phyloP scores from a whole-genome alignment of 768 basidiomycete genomes.

The Coprinopsis sp. region DNA sequence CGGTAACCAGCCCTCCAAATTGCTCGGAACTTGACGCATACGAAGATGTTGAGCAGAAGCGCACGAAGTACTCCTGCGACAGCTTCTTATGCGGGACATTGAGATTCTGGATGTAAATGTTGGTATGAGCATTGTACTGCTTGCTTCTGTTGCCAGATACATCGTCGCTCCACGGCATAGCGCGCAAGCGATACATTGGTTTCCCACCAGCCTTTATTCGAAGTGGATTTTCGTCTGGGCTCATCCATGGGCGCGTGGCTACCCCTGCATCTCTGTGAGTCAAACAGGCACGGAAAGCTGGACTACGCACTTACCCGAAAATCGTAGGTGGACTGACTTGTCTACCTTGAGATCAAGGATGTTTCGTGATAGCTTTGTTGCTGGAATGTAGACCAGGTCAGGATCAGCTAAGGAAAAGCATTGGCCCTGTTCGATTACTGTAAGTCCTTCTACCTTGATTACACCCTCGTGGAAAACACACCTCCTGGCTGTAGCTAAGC shows the following conservation, averaged over 20 bases:
- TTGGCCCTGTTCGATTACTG: too few relatives aligned
- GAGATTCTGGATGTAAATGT: constrained; percentile 1
- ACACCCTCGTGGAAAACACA: not conserved
- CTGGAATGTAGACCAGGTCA: too few relatives aligned
- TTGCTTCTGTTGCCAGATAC: constrained; percentile 31
- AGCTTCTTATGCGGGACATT: constrained; percentile 1
- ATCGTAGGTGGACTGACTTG: too few relatives aligned
- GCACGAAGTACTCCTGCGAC: constrained; percentile 8
- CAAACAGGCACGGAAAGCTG: too few relatives aligned
- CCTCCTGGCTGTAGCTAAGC: constrained; percentile 8
- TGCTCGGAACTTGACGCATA: constrained; percentile 6
- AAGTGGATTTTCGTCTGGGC: not conserved
- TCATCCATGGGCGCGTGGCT: not conserved
- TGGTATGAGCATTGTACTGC: constrained; percentile 30
- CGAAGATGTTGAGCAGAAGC: constrained; percentile 5
- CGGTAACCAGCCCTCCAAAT: not conserved
- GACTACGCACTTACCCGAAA: too few relatives aligned
- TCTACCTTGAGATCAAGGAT: too few relatives aligned
- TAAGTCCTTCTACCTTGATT: constrained; percentile 3
- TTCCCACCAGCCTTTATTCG: constrained; percentile 3
- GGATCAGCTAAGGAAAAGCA: too few relatives aligned
- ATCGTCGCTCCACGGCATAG: constrained; percentile 26
- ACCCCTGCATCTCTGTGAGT: too few relatives aligned
- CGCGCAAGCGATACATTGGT: constrained; percentile 11
- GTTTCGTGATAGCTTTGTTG: too few relatives aligned